These are phyloP conservation scores for Exophiala sp. DNA, from an alignment of 2,329 filamentous ascomycete species.

Conservation along the genomic window DNA sequence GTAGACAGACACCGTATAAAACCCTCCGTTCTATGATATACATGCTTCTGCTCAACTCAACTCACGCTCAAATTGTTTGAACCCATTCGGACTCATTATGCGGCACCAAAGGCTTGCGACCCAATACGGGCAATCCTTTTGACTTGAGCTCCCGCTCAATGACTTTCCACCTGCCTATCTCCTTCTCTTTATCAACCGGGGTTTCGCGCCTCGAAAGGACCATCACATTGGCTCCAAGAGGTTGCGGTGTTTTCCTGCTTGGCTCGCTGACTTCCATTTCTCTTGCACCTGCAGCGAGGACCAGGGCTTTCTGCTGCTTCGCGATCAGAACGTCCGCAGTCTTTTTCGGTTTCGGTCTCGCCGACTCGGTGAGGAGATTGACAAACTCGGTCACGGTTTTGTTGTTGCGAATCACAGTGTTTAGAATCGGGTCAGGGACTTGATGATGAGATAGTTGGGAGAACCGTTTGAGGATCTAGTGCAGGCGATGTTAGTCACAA, in stretches of 20 bases:
- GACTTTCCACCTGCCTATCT: slow-evolving; percentile 73
- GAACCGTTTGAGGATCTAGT: slow-evolving; percentile 73
- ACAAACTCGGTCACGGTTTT: slow-evolving; percentile 52
- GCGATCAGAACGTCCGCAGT: slow-evolving; percentile 14
- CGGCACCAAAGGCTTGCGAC: slow-evolving; percentile 27
- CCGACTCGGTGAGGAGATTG: slow-evolving; percentile 33
- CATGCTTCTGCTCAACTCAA: no score
- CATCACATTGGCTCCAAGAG: slow-evolving; percentile 58
- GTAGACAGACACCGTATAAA: no score
- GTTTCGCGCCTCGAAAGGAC: slow-evolving; percentile 64
- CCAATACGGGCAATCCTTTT: slow-evolving; percentile 58
- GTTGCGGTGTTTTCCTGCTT: slow-evolving; percentile 3
- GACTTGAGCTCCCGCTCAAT: slow-evolving; percentile 67
- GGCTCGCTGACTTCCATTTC: not conserved
- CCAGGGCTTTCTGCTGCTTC: slow-evolving; percentile 15
- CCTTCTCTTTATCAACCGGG: slow-evolving; percentile 67
- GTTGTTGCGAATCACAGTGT: slow-evolving; percentile 51
- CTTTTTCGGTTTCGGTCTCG: slow-evolving; percentile 54
- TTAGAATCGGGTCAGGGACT: slow-evolving; percentile 67
- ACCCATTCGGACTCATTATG: slow-evolving; percentile 1
- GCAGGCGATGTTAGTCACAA: slow-evolving; percentile 13
- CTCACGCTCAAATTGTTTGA: not conserved
- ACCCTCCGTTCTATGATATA: no score
- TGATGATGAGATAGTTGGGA: slow-evolving; percentile 76
- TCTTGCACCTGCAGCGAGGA: not conserved